Evolutionary conservation across 2,329 filamentous ascomycete species (phyloP), one percentile per base, ranked within the genome.

Genomic region (Neodidymelliopsis sp.): DNA sequence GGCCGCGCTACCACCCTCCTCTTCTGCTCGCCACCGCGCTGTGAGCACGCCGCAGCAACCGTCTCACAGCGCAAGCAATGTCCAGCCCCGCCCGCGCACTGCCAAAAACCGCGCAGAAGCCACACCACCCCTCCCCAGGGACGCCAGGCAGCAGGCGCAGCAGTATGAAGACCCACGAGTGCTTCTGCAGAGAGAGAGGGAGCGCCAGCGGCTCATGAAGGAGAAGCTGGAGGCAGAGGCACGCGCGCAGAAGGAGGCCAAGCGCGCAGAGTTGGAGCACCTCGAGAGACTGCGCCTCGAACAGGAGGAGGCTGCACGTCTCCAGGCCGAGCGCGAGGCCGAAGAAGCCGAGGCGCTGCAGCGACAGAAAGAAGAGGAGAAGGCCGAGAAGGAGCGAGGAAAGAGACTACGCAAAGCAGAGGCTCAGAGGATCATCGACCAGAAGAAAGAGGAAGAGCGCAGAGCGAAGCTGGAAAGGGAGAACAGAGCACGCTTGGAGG

Each of bases 171-270:
- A 69, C 42, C 70, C 70, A 16, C 62, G 65, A 29, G 53, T 63
- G 38, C 39, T 72, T 7, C 54, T 74, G 44, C 62, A 65, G 29
- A 66, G 55, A 19, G 69, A 72, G 39, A 55, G 56, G 15, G 66
- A 69, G 49, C 58, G 65, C 33, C 66, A 71, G 54, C 60, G 61
- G 7, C 53, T 62, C 40, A 34, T 71, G 41, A 62, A 64, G 46
- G 62, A 68, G 42, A 63, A 56, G 38, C 51, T 71, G 13, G 68
- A 67, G 27, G 69, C 67, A 6, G 70, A 73, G 38, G 67, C 67
- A 38, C 59, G 59, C 20, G 66, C 64, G 16, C 59, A 59, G 51
- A 48, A 50, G 31, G 63, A 69, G 45, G 69, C 66, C 9, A 63
- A 63, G 49, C 56, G 69, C 37, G 65, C 63, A 6, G 66, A 69